These are phyloP conservation scores for Penstemon davidsonii DNA, from an alignment of 257 asterid genomes.

Conservation along the genomic window DNA sequence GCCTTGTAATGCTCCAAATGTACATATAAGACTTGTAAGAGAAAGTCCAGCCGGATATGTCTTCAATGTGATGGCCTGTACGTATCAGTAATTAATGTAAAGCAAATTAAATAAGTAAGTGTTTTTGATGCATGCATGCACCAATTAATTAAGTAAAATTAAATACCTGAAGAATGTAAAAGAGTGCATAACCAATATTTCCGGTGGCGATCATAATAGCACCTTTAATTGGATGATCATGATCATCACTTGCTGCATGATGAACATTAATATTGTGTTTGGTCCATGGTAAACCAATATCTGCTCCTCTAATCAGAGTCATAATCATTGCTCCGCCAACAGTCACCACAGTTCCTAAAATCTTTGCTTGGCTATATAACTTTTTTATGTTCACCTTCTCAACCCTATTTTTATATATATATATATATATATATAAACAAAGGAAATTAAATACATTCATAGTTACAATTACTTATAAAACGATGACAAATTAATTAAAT, in stretches of 20 bases:
- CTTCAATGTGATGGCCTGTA: slow-evolving; percentile 52
- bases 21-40: slow-evolving; percentile 53
- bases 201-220: slow-evolving; percentile 50
- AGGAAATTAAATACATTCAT: too few relatives aligned
- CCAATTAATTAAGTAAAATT: background rate
- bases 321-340: slow-evolving; percentile 79
- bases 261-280: slow-evolving; percentile 19
- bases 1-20: slow-evolving; percentile 49
- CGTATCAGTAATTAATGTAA: background rate
- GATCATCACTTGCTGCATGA: slow-evolving; percentile 21
- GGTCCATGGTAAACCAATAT: slow-evolving; percentile 59
- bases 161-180: slow-evolving; percentile 61
- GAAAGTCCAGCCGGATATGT: slow-evolving; percentile 65
- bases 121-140: too few relatives aligned
- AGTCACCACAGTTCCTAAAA: slow-evolving; percentile 59
- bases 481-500: background rate
- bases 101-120: background rate
- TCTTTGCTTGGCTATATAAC: slow-evolving; percentile 50
- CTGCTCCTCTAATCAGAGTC: slow-evolving; percentile 53
- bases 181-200: slow-evolving; percentile 49
- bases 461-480: too few relatives aligned
- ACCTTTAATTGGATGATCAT: slow-evolving; percentile 47
- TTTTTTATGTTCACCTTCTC: slow-evolving; percentile 56
- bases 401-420: slow-evolving; percentile 34
- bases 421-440: too few relatives aligned